Conservation (phyloP, 768 basidiomycete species). For the Gautieria morchelliformis region DNA sequence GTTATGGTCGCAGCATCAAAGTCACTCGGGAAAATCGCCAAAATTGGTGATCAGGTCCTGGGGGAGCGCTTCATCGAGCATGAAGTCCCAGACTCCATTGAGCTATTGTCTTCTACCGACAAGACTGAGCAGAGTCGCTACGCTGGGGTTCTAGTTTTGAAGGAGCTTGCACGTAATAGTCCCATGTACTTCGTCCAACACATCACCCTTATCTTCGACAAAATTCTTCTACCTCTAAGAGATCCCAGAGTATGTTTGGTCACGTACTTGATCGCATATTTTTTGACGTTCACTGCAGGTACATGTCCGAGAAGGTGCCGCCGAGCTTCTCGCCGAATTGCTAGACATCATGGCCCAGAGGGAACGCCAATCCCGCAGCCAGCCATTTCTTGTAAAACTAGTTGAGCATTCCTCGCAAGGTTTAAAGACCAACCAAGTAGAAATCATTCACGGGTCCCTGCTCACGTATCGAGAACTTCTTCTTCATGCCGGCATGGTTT, state of each 20-base stretch:
- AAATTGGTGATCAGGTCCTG: constrained; percentile 73
- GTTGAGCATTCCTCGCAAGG: constrained; percentile 79
- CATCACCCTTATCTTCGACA: constrained; percentile 82
- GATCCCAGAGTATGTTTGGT: constrained; percentile 60
- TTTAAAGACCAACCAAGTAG: constrained; percentile 68
- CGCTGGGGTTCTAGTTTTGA: constrained; percentile 87
- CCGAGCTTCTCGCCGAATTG: constrained; percentile 87
- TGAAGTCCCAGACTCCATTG: constrained; percentile 79
- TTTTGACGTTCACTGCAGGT: constrained; percentile 11
- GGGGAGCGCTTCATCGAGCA: constrained; percentile 86
- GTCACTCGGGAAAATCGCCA: constrained; percentile 78
- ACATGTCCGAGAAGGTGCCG: constrained; percentile 89
- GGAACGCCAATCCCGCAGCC: constrained; percentile 54
- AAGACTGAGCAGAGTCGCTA: constrained; percentile 74
- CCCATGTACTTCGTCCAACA: constrained; percentile 82
- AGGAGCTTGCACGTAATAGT: constrained; percentile 86
- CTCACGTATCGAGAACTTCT: constrained; percentile 87
- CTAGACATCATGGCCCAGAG: constrained; percentile 76
- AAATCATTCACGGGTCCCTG: constrained; percentile 87
- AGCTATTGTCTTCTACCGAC: constrained; percentile 66
- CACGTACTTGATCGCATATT: background rate
- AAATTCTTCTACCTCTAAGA: constrained; percentile 82
- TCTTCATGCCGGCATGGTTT: constrained; percentile 88
- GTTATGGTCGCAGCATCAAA: constrained; percentile 95
- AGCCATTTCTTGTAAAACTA: constrained; percentile 65